phyloP scores from a whole-genome alignment of 768 basidiomycete species.

The Suillus spraguei region DNA sequence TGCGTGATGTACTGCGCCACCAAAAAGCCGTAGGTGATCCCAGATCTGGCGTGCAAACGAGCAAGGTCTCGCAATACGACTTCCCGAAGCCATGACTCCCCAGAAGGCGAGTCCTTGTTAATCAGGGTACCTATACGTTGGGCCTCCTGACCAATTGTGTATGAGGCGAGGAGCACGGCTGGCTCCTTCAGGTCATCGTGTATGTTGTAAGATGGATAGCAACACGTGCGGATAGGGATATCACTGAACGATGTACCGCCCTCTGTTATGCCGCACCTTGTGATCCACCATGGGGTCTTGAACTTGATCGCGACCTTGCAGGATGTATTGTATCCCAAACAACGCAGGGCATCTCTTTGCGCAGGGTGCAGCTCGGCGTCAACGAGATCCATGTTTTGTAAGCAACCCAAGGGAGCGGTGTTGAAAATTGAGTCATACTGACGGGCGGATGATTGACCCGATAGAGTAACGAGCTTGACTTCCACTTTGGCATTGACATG shows the following conservation, averaged over 20 bases:
- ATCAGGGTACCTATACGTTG: not conserved
- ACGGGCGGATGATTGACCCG: not conserved
- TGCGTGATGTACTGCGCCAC: not conserved
- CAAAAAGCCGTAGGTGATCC: conserved; percentile 5
- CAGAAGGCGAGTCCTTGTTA: not conserved
- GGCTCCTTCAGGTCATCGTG: conserved; percentile 3
- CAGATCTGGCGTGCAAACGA: conserved; percentile 2
- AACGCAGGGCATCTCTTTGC: conserved; percentile 1
- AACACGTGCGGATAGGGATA: not conserved
- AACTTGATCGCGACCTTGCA: conserved; percentile 6
- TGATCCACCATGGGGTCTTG: conserved; percentile 6
- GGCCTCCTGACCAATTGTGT: conserved; percentile 2
- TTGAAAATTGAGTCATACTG: conserved; percentile 5
- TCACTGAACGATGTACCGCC: not conserved
- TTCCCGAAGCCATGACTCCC: conserved; percentile 1
- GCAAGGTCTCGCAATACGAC: conserved; percentile 1
- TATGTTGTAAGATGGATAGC: not conserved
- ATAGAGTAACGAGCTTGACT: not conserved
- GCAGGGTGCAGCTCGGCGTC: not conserved
- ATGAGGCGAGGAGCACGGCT: conserved; percentile 2
- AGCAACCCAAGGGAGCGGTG: not conserved
- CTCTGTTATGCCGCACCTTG: not conserved
- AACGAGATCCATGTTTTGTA: not conserved
- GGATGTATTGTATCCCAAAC: not conserved
- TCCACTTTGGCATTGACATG: not conserved